phyloP scores from a whole-genome alignment of 345 rosid species.

The Eucalyptus microcorys region DNA sequence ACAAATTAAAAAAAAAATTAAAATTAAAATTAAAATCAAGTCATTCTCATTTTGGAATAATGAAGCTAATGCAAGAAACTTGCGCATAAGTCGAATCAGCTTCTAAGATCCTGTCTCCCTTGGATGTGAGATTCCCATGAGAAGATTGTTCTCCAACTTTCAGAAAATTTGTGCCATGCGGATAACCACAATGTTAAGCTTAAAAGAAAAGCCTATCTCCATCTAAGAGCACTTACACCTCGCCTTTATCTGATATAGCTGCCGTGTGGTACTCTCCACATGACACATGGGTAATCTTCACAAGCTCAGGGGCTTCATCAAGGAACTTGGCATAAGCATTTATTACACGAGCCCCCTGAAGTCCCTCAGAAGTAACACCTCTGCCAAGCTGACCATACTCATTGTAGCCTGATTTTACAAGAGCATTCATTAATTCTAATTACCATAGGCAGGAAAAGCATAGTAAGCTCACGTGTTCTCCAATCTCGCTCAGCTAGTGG shows the following conservation, averaged over 20 bases:
- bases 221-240: slow-evolving; percentile 84
- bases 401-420: slow-evolving; percentile 65
- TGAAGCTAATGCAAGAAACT: slow-evolving; percentile 24
- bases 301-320: slow-evolving; percentile 92
- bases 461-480: background rate
- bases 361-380: slow-evolving; percentile 93
- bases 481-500: background rate
- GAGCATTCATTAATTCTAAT: background rate
- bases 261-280: slow-evolving; percentile 98
- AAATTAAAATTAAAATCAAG: background rate
- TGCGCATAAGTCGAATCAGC: slow-evolving; percentile 51
- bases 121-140: slow-evolving; percentile 28
- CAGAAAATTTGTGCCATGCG: slow-evolving; percentile 34
- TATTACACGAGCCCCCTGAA: slow-evolving; percentile 70
- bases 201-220: slow-evolving; percentile 32
- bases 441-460: background rate
- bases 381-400: slow-evolving; percentile 97
- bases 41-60: background rate
- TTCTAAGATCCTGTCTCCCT: slow-evolving; percentile 53
- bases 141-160: slow-evolving; percentile 30
- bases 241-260: slow-evolving; percentile 78
- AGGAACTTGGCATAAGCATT: slow-evolving; percentile 76
- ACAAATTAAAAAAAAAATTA: background rate
- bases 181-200: slow-evolving; percentile 36
- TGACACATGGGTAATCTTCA: slow-evolving; percentile 78